These are phyloP conservation scores for Phytophthora rubi DNA, from an alignment of 352 stramenopile genomes.

Conservation along the genomic window DNA sequence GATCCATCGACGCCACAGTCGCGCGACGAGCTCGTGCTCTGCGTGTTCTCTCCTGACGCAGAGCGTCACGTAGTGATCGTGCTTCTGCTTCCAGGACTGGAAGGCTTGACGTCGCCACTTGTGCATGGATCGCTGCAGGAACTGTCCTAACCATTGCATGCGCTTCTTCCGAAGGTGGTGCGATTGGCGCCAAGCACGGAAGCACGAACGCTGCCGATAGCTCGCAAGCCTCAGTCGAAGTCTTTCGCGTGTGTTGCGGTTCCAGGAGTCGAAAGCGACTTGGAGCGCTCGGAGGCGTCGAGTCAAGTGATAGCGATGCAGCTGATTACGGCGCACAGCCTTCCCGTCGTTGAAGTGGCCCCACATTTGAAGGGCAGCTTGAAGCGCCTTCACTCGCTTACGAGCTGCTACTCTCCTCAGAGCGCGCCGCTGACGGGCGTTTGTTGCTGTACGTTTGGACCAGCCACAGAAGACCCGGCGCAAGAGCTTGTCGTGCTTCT, in stretches of 20 bases:
- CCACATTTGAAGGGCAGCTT: slow-evolving; percentile 18
- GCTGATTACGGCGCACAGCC: neutral
- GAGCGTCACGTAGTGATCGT: slow-evolving; percentile 8
- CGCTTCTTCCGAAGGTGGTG: slow-evolving; percentile 7
- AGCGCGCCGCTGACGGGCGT: slow-evolving; percentile 1
- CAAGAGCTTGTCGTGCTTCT: slow-evolving; percentile 16
- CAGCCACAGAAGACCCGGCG: slow-evolving; percentile 30
- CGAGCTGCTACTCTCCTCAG: slow-evolving; percentile 22
- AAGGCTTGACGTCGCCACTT: slow-evolving; percentile 27
- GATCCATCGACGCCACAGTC: slow-evolving; percentile 38
- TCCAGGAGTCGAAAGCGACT: slow-evolving; percentile 20
- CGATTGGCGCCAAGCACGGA: slow-evolving; percentile 21
- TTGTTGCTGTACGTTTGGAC: slow-evolving; percentile 5
- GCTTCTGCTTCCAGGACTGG: slow-evolving; percentile 28
- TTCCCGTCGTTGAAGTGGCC: slow-evolving; percentile 6
- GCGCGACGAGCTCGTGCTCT: slow-evolving; percentile 23
- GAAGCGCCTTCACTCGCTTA: slow-evolving; percentile 10
- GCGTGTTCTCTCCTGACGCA: neutral
- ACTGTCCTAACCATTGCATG: slow-evolving; percentile 13
- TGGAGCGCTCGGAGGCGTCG: slow-evolving; percentile 2
- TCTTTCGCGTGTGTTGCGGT: slow-evolving; percentile 3
- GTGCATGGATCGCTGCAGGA: slow-evolving; percentile 15
- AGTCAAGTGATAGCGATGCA: slow-evolving; percentile 6
- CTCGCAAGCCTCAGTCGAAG: slow-evolving; percentile 6
- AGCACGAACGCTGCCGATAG: slow-evolving; percentile 19